These are phyloP conservation scores for Hansenula sp. DNA, from an alignment of 1,139 yeast genomes.

Conservation along the genomic window DNA sequence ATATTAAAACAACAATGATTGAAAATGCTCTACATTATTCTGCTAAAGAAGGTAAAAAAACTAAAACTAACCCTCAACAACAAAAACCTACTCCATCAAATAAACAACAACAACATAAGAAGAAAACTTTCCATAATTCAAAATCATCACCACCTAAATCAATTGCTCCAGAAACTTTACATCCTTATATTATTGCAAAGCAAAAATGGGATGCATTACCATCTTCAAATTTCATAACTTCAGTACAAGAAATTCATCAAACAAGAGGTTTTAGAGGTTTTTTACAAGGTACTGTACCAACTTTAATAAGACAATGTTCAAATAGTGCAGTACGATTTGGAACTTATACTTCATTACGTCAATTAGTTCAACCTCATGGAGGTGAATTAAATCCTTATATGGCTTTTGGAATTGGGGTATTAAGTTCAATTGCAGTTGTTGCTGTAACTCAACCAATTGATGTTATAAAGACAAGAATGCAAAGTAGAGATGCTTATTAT, in stretches of 20 bases:
- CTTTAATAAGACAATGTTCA: constrained; percentile 72
- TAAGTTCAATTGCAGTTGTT: constrained; percentile 64
- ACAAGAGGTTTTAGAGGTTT: constrained; percentile 79
- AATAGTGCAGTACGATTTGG: constrained; percentile 83
- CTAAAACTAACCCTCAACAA: constrained; percentile 2
- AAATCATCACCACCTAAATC: constrained; percentile 5
- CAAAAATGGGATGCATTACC: constrained; percentile 48
- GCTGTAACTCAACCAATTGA: constrained; percentile 87
- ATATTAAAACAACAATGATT: constrained; percentile 79
- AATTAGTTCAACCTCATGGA: constrained; percentile 51
- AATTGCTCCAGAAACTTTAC: constrained; percentile 10
- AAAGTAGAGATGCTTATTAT: constrained; percentile 58
- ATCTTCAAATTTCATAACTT: constrained; percentile 46
- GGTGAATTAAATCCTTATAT: constrained; percentile 34
- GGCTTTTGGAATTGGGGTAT: constrained; percentile 52
- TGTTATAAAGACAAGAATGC: constrained; percentile 85
- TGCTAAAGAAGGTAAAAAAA: constrained; percentile 4
- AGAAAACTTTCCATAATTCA: constrained; percentile 18
- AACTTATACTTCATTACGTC: constrained; percentile 74
- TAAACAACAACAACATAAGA: neutral
- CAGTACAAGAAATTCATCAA: constrained; percentile 61
- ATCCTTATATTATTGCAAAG: constrained; percentile 24
- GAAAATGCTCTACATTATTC: constrained; percentile 41
- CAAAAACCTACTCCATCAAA: neutral
- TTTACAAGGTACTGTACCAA: constrained; percentile 76